These are phyloP conservation scores for Apiotrichum sp. DNA, from an alignment of 1,284 basidiomycete species.

Conservation along the genomic window DNA sequence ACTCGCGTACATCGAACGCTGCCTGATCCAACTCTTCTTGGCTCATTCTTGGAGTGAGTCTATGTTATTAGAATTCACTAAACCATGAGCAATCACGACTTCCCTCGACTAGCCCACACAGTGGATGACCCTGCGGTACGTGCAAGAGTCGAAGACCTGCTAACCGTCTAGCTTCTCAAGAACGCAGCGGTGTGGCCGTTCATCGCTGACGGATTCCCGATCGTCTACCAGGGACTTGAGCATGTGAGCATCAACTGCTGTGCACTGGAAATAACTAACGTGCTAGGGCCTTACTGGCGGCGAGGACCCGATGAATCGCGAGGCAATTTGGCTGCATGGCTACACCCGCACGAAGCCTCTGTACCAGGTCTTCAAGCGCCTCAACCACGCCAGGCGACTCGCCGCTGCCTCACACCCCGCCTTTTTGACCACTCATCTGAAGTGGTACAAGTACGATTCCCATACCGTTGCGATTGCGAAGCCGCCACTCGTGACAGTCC, in stretches of 20 bases:
- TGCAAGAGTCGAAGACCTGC: slow-evolving; percentile 2
- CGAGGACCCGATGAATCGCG: slow-evolving; percentile 45
- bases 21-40: slow-evolving; percentile 45
- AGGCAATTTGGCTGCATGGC: slow-evolving; percentile 48
- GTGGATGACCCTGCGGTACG: slow-evolving; percentile 33
- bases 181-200: slow-evolving; percentile 50
- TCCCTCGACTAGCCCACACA: slow-evolving; percentile 43
- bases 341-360: slow-evolving; percentile 49
- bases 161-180: slow-evolving; percentile 36
- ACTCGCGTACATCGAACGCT: slow-evolving; percentile 30
- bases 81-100: slow-evolving; percentile 46
- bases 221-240: slow-evolving; percentile 57
- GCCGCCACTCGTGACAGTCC: slow-evolving; percentile 58
- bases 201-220: slow-evolving; percentile 53
- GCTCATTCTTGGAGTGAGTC: slow-evolving; percentile 48
- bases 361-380: slow-evolving; percentile 53
- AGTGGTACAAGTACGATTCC: slow-evolving; percentile 40
- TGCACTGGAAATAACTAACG: not conserved
- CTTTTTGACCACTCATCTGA: slow-evolving; percentile 57
- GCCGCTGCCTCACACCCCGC: slow-evolving; percentile 51
- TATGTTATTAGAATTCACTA: not conserved
- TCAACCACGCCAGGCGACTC: slow-evolving; percentile 59
- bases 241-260: slow-evolving; percentile 25
- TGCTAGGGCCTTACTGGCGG: slow-evolving; percentile 51
- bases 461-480: slow-evolving; percentile 59